Conservation (phyloP, 2,329 filamentous ascomycete species). For the Lachnellula arida region DNA sequence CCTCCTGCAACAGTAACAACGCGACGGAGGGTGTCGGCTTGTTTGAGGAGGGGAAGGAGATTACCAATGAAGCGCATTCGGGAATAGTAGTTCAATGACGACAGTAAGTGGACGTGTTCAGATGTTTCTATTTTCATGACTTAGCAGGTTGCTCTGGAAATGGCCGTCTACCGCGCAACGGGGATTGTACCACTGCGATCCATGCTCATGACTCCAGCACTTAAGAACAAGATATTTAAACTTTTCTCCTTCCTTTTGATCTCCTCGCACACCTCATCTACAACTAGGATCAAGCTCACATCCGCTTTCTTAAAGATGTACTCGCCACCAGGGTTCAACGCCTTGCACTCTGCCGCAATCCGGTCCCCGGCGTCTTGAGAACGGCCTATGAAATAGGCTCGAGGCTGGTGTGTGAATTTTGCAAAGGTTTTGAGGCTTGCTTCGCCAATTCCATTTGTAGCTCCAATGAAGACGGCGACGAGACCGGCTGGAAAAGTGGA, state of each 20-base stretch:
- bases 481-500: constrained; percentile 32
- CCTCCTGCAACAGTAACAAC: constrained; percentile 39
- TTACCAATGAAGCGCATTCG: constrained; percentile 52
- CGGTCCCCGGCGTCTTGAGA: constrained; percentile 33
- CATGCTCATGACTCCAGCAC: constrained; percentile 32
- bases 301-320: constrained; percentile 46
- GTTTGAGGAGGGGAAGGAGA: constrained; percentile 49
- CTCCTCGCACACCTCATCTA: constrained; percentile 43
- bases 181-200: constrained; percentile 20
- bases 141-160: not conserved
- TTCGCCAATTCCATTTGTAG: constrained; percentile 49
- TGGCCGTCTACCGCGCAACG: not conserved
- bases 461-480: constrained; percentile 49
- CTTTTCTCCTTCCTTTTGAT: constrained; percentile 39
- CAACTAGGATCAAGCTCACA: constrained; percentile 43
- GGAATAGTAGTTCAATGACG: constrained; percentile 49
- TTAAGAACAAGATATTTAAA: constrained; percentile 45
- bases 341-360: constrained; percentile 36
- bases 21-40: constrained; percentile 39
- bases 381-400: constrained; percentile 48
- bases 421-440: constrained; percentile 42
- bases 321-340: constrained; percentile 39
- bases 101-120: constrained; percentile 49
- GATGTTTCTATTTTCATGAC: constrained; percentile 40
- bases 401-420: constrained; percentile 36